A percentile compares a stretch with the other conserved stretches of the same genome.
Conservation (phyloP, 2,329 filamentous ascomycete genomes). For the Colletotrichum endophyticum region DNA sequence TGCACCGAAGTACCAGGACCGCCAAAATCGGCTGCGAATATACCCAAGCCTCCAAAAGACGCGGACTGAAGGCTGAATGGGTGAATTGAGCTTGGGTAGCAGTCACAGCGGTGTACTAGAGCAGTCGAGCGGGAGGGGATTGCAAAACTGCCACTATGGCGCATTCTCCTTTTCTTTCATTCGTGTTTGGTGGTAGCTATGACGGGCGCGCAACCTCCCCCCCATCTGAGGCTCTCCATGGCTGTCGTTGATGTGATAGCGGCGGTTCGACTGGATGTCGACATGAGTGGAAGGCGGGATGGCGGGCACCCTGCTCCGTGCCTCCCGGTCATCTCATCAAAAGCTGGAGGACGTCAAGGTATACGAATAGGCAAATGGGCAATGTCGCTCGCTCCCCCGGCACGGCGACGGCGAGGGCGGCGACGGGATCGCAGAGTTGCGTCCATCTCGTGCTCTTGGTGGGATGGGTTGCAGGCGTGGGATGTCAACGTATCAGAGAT, state of each 20-base stretch:
- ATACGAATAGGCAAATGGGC: neutral
- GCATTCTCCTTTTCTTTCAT: neutral
- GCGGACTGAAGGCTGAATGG: neutral
- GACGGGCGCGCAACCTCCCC: neutral
- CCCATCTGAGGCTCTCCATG: neutral
- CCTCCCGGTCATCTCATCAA: neutral
- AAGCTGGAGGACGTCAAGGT: neutral
- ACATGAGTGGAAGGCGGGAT: neutral
- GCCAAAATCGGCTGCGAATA: neutral
- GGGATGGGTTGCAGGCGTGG: neutral
- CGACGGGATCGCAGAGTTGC: neutral
- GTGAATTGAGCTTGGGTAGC: neutral
- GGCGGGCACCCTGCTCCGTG: neutral
- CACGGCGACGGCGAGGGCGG: neutral
- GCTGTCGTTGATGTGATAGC: neutral
- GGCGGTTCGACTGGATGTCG: neutral
- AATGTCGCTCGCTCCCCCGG: neutral
- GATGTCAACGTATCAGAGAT: conserved; percentile 5
- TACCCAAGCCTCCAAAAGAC: neutral
- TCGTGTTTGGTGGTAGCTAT: neutral
- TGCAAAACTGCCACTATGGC: neutral
- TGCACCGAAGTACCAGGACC: neutral
- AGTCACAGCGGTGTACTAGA: neutral
- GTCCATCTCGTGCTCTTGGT: neutral
- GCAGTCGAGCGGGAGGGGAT: neutral